Evolutionary conservation across 202 grass and related monocot species (phyloP).

Genomic region (Eragrostis tef): DNA sequence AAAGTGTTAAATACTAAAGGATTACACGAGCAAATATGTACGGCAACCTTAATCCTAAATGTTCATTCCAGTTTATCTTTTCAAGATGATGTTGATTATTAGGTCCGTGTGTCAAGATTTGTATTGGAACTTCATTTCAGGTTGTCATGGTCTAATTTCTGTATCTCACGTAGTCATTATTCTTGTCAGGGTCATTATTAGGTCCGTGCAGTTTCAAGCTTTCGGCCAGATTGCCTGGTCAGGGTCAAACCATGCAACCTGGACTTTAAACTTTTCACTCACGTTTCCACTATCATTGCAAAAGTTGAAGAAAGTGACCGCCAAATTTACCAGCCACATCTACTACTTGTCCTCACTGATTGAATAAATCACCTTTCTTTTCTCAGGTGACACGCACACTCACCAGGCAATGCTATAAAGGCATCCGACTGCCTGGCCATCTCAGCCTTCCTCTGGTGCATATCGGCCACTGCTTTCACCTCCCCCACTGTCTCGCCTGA

Average conservation of each 20-base stretch:
- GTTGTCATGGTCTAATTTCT: neutral
- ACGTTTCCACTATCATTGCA: neutral
- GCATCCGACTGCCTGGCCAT: slow-evolving; percentile 58
- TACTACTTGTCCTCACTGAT: neutral
- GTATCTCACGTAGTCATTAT: neutral
- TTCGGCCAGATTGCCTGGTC: slow-evolving; percentile 12
- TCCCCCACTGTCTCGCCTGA: slow-evolving; percentile 61
- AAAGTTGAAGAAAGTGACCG: neutral
- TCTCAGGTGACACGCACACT: neutral
- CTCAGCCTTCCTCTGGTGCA: slow-evolving; percentile 68
- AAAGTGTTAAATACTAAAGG: neutral
- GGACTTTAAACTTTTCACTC: slow-evolving; percentile 31
- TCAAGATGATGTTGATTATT: neutral
- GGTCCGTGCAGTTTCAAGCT: neutral
- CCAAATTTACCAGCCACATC: neutral
- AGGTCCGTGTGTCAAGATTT: neutral
- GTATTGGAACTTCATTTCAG: neutral
- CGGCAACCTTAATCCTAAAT: too few relatives aligned
- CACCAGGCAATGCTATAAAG: slow-evolving; percentile 61
- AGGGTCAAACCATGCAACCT: slow-evolving; percentile 42
- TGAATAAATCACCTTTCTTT: neutral
- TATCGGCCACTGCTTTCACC: slow-evolving; percentile 54
- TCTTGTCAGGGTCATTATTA: too few relatives aligned
- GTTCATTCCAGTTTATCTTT: neutral
- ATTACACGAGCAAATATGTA: too few relatives aligned